These are phyloP conservation scores for Saccharomyces uvarum DNA, from an alignment of 1,139 yeast genomes.

Conservation along the genomic window DNA sequence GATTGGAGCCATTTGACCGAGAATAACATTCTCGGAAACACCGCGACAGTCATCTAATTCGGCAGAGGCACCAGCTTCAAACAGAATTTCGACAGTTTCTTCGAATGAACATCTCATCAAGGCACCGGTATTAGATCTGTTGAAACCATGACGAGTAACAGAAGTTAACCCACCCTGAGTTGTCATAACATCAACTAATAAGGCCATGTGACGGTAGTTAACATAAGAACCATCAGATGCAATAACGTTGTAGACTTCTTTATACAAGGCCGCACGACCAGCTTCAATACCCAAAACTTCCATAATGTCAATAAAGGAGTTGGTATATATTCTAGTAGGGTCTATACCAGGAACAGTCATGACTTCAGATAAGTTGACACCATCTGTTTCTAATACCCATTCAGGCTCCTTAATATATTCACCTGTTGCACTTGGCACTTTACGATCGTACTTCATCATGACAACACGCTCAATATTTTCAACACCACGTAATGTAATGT, in stretches of 20 bases:
- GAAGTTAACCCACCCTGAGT: constrained; percentile 98
- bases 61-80: constrained; percentile 97
- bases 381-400: constrained; percentile 98
- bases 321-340: constrained; percentile 80
- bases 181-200: constrained; percentile 96
- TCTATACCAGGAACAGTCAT: constrained; percentile 95
- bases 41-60: constrained; percentile 98
- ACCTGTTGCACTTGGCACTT: constrained; percentile 72
- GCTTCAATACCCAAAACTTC: constrained; percentile 98
- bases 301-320: constrained; percentile 91
- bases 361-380: constrained; percentile 91
- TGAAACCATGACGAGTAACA: constrained; percentile 98
- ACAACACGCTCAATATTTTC: constrained; percentile 82
- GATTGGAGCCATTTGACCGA: constrained; percentile 97
- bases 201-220: constrained; percentile 95
- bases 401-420: constrained; percentile 84
- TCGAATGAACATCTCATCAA: constrained; percentile 98
- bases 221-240: constrained; percentile 99
- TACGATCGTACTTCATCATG: constrained; percentile 82
- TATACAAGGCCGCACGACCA: constrained; percentile 86
- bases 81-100: constrained; percentile 93
- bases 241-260: constrained; percentile 91
- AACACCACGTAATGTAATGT: constrained; percentile 91
- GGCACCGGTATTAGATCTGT: constrained; percentile 97
- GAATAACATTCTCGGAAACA: constrained; percentile 93